Base-by-base conservation (phyloP, 1,139 yeast genomes). In the Diutina mesorugosa region DNA sequence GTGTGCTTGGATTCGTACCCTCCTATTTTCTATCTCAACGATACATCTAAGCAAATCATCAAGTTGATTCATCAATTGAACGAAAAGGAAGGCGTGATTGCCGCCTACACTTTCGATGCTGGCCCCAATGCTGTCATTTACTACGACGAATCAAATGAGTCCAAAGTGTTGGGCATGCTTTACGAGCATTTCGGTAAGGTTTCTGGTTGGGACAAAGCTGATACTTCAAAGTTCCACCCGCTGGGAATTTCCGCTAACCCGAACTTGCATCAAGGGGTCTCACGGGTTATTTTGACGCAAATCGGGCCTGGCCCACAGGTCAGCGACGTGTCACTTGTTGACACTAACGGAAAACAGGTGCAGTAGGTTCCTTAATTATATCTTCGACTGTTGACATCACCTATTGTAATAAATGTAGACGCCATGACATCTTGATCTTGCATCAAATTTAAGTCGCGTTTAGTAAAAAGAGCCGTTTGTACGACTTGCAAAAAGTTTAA, bases 111-210 rank as follows among this genome's bases (percentile, higher is more conserved):
- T 3, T 93, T 87, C 67, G 99, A 93, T 70, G 99, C 99, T 47
- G 99, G 99, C 66, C 99, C 99, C 69, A 93, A 93, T 72, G 96
- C 97, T 14, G 99, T 93, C 55, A 81, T 93, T 60, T 93, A 93
- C 74, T 93, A 91, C 69, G 83, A 86, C 67, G 79, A 79, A 62
- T 76, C 83, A 63, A 80, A 91, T 70, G 97, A 90, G 70, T 66
- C 72, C 35, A 76, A 76, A 61, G 85, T 93, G 10, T 77, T 86
- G 64, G 81, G 87, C 9, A 72, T 82, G 62, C 69, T 87, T 57
- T 72, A 83, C 69, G 72, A 74, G 59, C 70, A 80, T 59, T 82
- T 89, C 64, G 68, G 71, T 56, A 67, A 76, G 56, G 83, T 85
- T 56, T 72, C 74, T n/a, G 96, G 96, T 28, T 90, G 96, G 96